Base-by-base conservation (phyloP, 2,329 filamentous ascomycete species). In the Elsinoe arachidis region DNA sequence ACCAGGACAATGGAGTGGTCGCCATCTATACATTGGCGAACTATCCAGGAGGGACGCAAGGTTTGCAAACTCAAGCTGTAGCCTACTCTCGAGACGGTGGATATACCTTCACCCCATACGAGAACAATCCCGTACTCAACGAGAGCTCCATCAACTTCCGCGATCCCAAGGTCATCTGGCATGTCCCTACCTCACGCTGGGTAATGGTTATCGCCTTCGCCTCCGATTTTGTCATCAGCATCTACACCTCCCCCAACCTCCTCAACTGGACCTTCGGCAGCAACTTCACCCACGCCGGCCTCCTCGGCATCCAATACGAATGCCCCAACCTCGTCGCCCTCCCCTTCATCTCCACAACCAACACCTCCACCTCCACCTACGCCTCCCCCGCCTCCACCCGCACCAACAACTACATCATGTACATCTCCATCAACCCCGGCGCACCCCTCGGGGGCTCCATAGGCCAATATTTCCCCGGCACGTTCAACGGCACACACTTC, bases 401-500 rank as follows among this genome's bases (percentile, higher is more conserved):
- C 3, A 17, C 21, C 26, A 14, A 34, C 12, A 34, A 14, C 46
- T 51, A 19, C 26, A 34, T 81, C 19, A 65, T 84, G 62, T 62
- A 70, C 2, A 73, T 84, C 37, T 79, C 76, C 11, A 76, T 82
- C 63, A 82, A 83, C 62, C 80, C 80, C 0, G 80, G 80, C 4
- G 79, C 78, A 0, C 80, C 80, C 0, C 69, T 78, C 0, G 81
- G 81, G 7, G 81, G 81, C 0, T 81, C 77, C 1, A 74, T 78
- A 15, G 75, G 74, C 1, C 68, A 83, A 65, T 84, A 83, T 65
- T 80, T 80, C 70, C 70, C 78, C 0, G 83, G 83, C 3, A 70
- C 68, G 1, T 86, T 85, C 71, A 83, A 86, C 61, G 83, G 83
- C n/a, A 84, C 80, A 0, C 79, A 82, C 65, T 86, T 84, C 59